A percentile compares a stretch with the other conserved stretches of the same genome.
Conservation (phyloP, 768 basidiomycete species). For the Xerocomellus amylosporus region DNA sequence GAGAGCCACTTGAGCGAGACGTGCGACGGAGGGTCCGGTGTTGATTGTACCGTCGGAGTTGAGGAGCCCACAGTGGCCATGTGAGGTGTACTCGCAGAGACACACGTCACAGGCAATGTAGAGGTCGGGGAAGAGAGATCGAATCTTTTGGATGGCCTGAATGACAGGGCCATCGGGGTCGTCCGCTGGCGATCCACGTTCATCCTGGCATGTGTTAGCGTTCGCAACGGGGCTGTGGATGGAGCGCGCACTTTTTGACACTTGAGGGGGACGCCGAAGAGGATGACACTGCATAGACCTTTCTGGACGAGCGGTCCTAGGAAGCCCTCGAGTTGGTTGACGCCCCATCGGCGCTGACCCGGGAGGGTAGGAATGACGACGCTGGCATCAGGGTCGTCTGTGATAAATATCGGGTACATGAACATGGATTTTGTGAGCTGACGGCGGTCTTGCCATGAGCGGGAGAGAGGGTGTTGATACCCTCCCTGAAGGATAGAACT, state of each 20-base stretch:
- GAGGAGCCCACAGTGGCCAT: conserved; percentile 92
- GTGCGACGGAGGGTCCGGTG: conserved; percentile 72
- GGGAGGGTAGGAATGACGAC: conserved; percentile 76
- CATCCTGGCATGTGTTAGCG: conserved; percentile 53
- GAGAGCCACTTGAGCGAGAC: conserved; percentile 90
- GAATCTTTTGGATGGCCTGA: conserved; percentile 79
- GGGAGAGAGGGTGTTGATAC: conserved; percentile 87
- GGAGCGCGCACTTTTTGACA: conserved; percentile 60
- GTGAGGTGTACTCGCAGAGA: conserved; percentile 99
- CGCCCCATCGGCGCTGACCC: conserved; percentile 89
- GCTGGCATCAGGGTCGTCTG: conserved; percentile 86
- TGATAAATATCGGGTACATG: conserved; percentile 99
- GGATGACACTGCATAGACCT: conserved; percentile 86
- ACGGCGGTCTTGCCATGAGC: conserved; percentile 82
- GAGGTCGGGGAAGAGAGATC: conserved; percentile 72
- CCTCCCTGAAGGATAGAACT: conserved; percentile 89
- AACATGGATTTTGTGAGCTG: conserved; percentile 88
- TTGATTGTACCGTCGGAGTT: conserved; percentile 74
- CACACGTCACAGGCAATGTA: conserved; percentile 96
- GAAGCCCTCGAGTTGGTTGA: conserved; percentile 89
- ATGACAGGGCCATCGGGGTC: conserved; percentile 91
- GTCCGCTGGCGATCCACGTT: conserved; percentile 82
- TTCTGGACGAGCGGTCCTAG: conserved; percentile 84
- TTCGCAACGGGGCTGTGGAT: neutral
- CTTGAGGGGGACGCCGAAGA: conserved; percentile 89